A percentile compares a stretch with the other conserved stretches of the same genome.
phyloP scores from a whole-genome alignment of 306 rosid genomes.

The Leucaena leucocephala region DNA sequence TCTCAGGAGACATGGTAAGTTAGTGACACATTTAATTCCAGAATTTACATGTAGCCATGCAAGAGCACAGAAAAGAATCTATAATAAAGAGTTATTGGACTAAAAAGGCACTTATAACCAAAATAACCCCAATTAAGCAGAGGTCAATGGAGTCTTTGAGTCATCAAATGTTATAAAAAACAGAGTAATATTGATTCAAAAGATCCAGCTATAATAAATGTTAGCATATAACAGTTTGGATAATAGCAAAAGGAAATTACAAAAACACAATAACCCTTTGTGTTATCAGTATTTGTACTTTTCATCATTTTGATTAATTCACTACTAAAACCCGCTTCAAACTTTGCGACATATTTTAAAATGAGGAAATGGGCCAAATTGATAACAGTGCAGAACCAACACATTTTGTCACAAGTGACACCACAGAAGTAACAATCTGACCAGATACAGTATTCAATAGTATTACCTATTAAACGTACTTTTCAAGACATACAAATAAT shows the following conservation, averaged over 20 bases:
- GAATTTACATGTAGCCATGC: slow-evolving; percentile 2
- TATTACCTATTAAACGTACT: neutral
- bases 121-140: neutral
- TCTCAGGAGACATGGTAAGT: slow-evolving; percentile 23
- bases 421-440: slow-evolving; percentile 12
- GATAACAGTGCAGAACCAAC: neutral
- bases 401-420: neutral
- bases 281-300: neutral
- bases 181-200: neutral
- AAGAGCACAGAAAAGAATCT: slow-evolving; percentile 18
- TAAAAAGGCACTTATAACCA: neutral
- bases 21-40: neutral
- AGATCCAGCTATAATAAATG: neutral
- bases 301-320: neutral
- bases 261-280: neutral
- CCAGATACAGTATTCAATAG: neutral
- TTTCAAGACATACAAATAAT: neutral
- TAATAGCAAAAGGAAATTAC: neutral
- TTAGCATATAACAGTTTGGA: slow-evolving; percentile 12
- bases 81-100: neutral
- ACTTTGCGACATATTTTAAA: neutral
- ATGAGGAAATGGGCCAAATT: neutral
- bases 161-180: neutral
- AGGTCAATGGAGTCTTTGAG: neutral
- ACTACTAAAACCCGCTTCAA: neutral